Base-by-base conservation (phyloP, 257 asterid species). In the Hygrophila difformis region DNA sequence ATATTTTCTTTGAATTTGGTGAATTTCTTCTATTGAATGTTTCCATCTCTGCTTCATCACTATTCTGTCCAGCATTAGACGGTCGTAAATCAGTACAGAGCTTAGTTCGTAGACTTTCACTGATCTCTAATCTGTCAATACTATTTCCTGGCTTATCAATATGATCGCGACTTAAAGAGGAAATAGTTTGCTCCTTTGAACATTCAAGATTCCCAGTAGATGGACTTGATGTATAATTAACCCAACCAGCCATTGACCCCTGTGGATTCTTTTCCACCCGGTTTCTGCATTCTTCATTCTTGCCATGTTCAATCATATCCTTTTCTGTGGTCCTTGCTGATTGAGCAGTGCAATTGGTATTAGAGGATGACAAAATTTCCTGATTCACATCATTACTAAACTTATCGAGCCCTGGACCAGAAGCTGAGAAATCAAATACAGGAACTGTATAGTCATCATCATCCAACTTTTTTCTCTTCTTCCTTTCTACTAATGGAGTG, bases 361-460 rank as follows among this genome's bases (percentile, higher is more conserved):
- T 45, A 15, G 71, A 61, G 55, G 72, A 62, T 12, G 73, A 56
- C 17, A 48, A 44, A 47, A 62, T 72, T 39, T 64, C 72, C 15
- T 9, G 39, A 44, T 49, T 53, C 15, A 39, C 7, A 9, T 26
- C 49, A 42, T 47, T 53, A 58, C 53, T 24, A 19, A 2, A 40
- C 21, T 62, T 69, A 46, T 63, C 64, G 34, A 11, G 21, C 18
- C 60, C 77, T 21, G 41, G 72, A 56, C 55, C 59, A 33, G 55
- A 55, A 28, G 22, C 49, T 15, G 86, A 60, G 45, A 71, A 71
- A 57, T 55, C 23, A 52, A 84, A 79, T 24, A 77, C 42, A 28
- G 96, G 94, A 68, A 89, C 94, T 34, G 55, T 58, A 44, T 61
- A 84, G 49, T 89, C 94, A 57, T 82, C 85, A 40, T 77, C 87